These are phyloP conservation scores for Leptodermis oblonga DNA, from an alignment of 257 asterid species.

Conservation along the genomic window DNA sequence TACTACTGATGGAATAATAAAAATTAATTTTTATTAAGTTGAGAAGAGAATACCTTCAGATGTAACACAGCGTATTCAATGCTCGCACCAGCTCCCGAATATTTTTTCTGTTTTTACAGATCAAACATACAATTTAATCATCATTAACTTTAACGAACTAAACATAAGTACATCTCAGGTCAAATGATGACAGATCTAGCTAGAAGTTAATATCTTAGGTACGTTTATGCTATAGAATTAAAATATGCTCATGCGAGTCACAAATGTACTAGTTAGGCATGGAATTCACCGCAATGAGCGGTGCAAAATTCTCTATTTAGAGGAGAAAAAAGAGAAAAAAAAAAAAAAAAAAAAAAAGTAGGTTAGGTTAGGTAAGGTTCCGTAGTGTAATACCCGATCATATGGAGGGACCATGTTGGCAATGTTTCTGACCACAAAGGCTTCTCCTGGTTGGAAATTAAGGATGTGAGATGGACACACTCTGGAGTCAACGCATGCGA, in stretches of 20 bases:
- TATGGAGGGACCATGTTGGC: conserved; percentile 57
- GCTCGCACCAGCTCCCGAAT: conserved; percentile 84
- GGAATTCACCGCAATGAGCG: not conserved
- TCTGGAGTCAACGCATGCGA: conserved; percentile 47
- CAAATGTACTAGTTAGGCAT: not conserved
- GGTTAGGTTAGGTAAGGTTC: not conserved
- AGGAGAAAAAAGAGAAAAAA: too few species aligned
- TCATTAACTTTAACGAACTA: too few species aligned
- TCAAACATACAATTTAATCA: not conserved
- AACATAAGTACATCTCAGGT: too few species aligned
- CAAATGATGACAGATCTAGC: too few species aligned
- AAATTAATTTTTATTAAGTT: too few species aligned
- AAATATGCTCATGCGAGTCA: not conserved
- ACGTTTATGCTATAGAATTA: too few species aligned
- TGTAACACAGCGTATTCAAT: conserved; percentile 84
- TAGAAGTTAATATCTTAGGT: too few species aligned
- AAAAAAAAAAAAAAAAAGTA: not conserved
- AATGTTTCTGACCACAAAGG: conserved; percentile 44
- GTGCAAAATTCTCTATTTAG: not conserved
- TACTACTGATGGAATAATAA: too few species aligned
- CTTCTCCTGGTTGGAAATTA: conserved; percentile 50
- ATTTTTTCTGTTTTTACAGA: conserved; percentile 46
- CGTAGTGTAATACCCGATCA: conserved; percentile 29
- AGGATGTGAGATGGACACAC: conserved; percentile 50
- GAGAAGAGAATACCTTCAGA: too few species aligned